Conservation (phyloP, 2,329 filamentous ascomycete genomes). For the Penicillium griseofulvum region DNA sequence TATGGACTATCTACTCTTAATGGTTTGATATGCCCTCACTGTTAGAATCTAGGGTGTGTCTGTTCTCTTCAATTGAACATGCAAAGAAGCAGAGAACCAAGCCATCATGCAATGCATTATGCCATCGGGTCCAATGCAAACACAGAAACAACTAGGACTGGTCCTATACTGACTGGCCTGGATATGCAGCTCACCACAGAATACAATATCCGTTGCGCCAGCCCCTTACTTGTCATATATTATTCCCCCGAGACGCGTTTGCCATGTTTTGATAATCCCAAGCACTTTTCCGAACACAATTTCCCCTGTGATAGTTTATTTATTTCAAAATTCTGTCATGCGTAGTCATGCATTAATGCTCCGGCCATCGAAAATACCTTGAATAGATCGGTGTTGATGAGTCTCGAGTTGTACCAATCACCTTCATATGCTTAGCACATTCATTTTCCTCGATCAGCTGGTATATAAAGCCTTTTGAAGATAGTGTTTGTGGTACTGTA, state of each 20-base stretch:
- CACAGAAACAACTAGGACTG: not conserved
- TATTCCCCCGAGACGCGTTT: not conserved
- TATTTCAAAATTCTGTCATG: not conserved
- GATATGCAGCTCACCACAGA: not conserved
- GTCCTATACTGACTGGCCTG: not conserved
- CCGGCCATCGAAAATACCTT: not conserved
- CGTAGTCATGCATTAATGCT: no score
- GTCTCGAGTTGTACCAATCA: not conserved
- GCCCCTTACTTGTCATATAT: not conserved
- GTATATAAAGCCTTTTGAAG: not conserved
- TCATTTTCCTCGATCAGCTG: not conserved
- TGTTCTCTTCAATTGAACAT: not conserved
- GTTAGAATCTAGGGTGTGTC: no score
- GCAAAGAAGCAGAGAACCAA: no score
- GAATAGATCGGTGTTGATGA: not conserved
- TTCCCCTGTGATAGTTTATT: not conserved
- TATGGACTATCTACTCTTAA: not conserved
- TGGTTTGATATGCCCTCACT: no score
- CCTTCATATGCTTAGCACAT: not conserved
- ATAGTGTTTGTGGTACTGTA: not conserved
- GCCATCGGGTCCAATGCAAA: not conserved
- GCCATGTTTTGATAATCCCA: not conserved
- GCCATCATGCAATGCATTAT: not conserved
- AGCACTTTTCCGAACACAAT: not conserved
- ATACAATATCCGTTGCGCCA: not conserved